These are phyloP conservation scores for Xylaria sp. DNA, from an alignment of 495 filamentous ascomycete species.

Conservation along the genomic window DNA sequence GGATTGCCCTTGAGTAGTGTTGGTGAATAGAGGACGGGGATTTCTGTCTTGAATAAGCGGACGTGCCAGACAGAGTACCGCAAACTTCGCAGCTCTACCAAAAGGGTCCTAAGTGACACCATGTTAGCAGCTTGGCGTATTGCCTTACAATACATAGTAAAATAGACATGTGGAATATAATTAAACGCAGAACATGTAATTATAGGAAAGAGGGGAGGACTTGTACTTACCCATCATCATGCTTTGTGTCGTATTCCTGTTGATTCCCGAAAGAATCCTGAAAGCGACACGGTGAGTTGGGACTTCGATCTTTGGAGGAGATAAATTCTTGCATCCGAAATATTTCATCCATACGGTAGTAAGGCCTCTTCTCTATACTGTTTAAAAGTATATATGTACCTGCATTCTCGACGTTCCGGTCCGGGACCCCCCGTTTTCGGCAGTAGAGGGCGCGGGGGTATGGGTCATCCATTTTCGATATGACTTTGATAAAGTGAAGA, in stretches of 20 bases:
- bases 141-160: neutral
- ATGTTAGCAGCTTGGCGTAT: neutral
- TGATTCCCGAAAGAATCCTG: neutral
- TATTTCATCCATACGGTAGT: neutral
- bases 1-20: neutral
- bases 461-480: neutral
- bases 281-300: neutral
- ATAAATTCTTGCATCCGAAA: neutral
- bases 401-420: neutral
- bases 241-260: neutral
- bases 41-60: too few relatives aligned
- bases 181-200: neutral
- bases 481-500: neutral
- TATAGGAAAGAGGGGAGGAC: neutral
- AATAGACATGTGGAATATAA: neutral
- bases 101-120: neutral
- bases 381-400: neutral
- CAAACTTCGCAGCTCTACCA: conserved; percentile 5
- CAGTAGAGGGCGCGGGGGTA: too few relatives aligned
- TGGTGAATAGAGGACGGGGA: conserved; percentile 1
- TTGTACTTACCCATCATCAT: neutral
- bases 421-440: too few relatives aligned
- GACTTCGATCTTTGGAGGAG: neutral
- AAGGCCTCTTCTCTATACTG: neutral
- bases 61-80: neutral